These are phyloP conservation scores for Termitomyces sp. DNA, from an alignment of 768 basidiomycete species.

Conservation along the genomic window DNA sequence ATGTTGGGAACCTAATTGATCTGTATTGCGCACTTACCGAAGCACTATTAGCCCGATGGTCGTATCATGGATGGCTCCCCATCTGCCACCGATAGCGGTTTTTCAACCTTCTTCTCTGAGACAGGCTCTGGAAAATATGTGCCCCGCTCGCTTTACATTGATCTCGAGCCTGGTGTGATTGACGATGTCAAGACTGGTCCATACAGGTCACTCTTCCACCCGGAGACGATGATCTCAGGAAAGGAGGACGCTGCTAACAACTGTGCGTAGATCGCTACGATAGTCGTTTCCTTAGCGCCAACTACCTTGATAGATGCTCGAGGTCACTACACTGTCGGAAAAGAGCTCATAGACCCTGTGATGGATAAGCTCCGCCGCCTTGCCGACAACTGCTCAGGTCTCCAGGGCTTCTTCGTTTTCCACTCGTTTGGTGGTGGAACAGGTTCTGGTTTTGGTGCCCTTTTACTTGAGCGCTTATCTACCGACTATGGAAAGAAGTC, in stretches of 20 bases:
- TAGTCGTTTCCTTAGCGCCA: neutral
- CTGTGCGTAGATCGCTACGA: slow-evolving; percentile 44
- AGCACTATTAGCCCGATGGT: slow-evolving; percentile 74
- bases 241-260: slow-evolving; percentile 99
- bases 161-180: slow-evolving; percentile 95
- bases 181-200: slow-evolving; percentile 95
- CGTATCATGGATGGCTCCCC: slow-evolving; percentile 77
- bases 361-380: slow-evolving; percentile 97
- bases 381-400: slow-evolving; percentile 95
- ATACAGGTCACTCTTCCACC: slow-evolving; percentile 97
- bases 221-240: slow-evolving; percentile 95
- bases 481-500: slow-evolving; percentile 99
- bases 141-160: slow-evolving; percentile 94
- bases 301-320: slow-evolving; percentile 68
- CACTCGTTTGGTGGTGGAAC: slow-evolving; percentile 99
- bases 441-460: slow-evolving; percentile 97
- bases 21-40: slow-evolving; percentile 13
- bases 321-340: slow-evolving; percentile 98
- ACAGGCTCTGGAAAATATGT: slow-evolving; percentile 95
- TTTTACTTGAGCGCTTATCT: slow-evolving; percentile 93
- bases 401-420: slow-evolving; percentile 99
- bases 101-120: slow-evolving; percentile 99
- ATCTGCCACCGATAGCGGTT: slow-evolving; percentile 78
- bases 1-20: slow-evolving; percentile 27
- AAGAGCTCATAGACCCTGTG: slow-evolving; percentile 94